These are phyloP conservation scores for Entophlyctis luteolus DNA, from an alignment of 192 early-diverging fungal species.

Conservation along the genomic window DNA sequence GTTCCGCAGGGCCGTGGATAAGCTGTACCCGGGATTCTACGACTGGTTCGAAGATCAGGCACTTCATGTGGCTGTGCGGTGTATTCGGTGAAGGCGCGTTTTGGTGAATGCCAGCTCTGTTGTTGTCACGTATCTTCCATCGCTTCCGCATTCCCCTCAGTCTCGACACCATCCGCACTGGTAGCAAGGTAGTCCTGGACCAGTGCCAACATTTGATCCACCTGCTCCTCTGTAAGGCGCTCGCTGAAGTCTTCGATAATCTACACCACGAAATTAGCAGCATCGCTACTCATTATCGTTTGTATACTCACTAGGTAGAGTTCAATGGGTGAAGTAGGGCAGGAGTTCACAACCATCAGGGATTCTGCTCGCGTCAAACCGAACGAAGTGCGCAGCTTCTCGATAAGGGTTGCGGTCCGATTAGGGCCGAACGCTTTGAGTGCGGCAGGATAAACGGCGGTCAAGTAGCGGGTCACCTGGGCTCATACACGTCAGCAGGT, in stretches of 20 bases:
- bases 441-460: slow-evolving; percentile 1
- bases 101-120: neutral
- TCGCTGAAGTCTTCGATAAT: slow-evolving; percentile 20
- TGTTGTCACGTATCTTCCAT: neutral
- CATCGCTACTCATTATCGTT: neutral
- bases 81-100: neutral
- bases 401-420: neutral
- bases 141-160: neutral
- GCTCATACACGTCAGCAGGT: neutral
- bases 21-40: slow-evolving; percentile 5
- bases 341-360: slow-evolving; percentile 1
- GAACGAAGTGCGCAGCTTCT: neutral
- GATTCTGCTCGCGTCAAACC: slow-evolving; percentile 9
- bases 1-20: slow-evolving; percentile 1
- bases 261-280: neutral
- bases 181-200: slow-evolving; percentile 1
- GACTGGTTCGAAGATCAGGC: slow-evolving; percentile 7
- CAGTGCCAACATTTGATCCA: slow-evolving; percentile 9
- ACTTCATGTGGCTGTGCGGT: neutral
- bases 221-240: slow-evolving; percentile 8
- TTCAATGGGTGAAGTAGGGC: slow-evolving; percentile 11
- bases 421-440: neutral
- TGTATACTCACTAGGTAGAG: slow-evolving; percentile 1
- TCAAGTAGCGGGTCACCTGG: slow-evolving; percentile 8
- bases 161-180: neutral